A percentile compares a stretch with the other conserved stretches of the same genome.
Evolutionary conservation across 192 early-diverging fungal species (phyloP).

Genomic region (Paraglomus brasilianum): DNA sequence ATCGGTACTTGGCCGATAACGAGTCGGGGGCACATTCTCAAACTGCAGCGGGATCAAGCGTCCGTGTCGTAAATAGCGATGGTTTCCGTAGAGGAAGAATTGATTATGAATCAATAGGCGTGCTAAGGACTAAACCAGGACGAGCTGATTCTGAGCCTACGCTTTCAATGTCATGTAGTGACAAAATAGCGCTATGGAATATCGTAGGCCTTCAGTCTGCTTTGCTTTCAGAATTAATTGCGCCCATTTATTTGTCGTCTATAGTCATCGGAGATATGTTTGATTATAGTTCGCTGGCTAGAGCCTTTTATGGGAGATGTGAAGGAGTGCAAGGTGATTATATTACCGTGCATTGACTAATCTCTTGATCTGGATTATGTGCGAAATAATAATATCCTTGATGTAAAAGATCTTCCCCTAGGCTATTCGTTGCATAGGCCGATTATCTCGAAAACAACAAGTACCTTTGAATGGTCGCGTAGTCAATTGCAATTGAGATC

Average conservation of each 20-base stretch:
- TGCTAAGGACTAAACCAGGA: slow-evolving; percentile 75
- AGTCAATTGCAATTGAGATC: neutral
- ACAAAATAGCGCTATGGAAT: slow-evolving; percentile 91
- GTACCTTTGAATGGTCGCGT: slow-evolving; percentile 12
- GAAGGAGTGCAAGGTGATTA: slow-evolving; percentile 12
- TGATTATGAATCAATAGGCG: slow-evolving; percentile 55
- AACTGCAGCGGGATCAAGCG: neutral
- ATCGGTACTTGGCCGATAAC: neutral
- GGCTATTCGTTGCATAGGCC: slow-evolving; percentile 2
- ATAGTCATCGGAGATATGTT: slow-evolving; percentile 71
- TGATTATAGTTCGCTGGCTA: slow-evolving; percentile 54
- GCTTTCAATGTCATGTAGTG: slow-evolving; percentile 79
- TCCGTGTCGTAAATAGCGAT: neutral
- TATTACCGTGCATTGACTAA: neutral
- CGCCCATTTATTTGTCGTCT: slow-evolving; percentile 67
- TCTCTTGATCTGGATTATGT: neutral
- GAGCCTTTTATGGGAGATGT: slow-evolving; percentile 65
- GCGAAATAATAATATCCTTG: neutral
- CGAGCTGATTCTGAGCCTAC: slow-evolving; percentile 72
- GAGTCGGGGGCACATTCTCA: neutral
- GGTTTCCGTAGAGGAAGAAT: slow-evolving; percentile 61
- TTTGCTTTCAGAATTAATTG: slow-evolving; percentile 58
- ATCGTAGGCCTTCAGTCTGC: slow-evolving; percentile 76
- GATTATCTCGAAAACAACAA: neutral
- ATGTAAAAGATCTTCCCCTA: neutral